Evolutionary conservation across 352 stramenopile genomes (phyloP), one percentile per base, ranked within the genome.

Genomic region (Plasmopara viticola): DNA sequence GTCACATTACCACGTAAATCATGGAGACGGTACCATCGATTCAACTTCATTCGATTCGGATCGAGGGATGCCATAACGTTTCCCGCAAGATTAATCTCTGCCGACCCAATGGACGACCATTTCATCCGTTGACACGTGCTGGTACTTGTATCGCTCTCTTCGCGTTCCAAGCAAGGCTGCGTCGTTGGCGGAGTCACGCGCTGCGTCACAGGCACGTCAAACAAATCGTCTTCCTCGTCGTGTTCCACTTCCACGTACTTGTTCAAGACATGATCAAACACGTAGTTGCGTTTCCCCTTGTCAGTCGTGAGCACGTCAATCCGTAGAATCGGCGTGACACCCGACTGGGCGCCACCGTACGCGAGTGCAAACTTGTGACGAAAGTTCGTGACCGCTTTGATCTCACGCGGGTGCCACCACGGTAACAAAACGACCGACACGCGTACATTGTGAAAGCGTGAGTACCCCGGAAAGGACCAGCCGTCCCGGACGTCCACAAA

Each of bases 191-290:
- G 45, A 2, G 58, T 56, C n/a, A 72, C 58, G 9, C 43, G 49
- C n/a, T 59, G 54, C 25, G 43, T 37, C 8, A 58, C 13, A 31
- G 60, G 20, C 37, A 64, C 48, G 13, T 78, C 69, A 18, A 65
- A 58, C 29, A 66, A 59, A 46, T 74, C 62, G 37, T 80, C 75
- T 4, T 79, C 66, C 8, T 83, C 75, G 20, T 86, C 72, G 9
- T 78, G 74, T 57, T 93, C 78, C 0, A 89, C 78, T 60, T 90
- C 83, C n/a, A 90, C 78, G 51, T 91, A 93, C n/a, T 84, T 82
- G 30, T 90, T 87, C 3, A 74, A 79, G 17, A 93, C 66, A 48
- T 90, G 80, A 40, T 93, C 83, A 55, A 89, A 92, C n/a, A 91
- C 78, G 41, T 85, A 90, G 25, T 91, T 87, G 12, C 78, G 68